Percentiles rank a stretch among this genome's conserved stretches.
phyloP scores from a whole-genome alignment of 2,329 filamentous ascomycete species.

The Pseudogymnoascus sp. region DNA sequence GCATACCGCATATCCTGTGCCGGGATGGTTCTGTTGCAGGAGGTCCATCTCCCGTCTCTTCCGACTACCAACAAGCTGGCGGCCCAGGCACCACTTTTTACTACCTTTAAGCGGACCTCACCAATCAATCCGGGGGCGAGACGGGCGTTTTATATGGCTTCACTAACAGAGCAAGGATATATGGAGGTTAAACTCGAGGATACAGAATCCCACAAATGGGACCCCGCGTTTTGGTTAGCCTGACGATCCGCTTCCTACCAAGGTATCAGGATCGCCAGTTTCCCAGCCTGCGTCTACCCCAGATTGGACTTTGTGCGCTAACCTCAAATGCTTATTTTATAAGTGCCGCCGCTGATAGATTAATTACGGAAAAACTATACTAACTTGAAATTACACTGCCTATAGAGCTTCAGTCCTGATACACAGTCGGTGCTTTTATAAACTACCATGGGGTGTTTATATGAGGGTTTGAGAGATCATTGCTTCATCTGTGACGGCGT shows the following conservation, averaged over 20 bases:
- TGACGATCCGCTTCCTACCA: not conserved
- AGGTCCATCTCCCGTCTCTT: not conserved
- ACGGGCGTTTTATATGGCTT: not conserved
- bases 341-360: conserved; percentile 6
- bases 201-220: conserved; percentile 8
- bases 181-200: not conserved
- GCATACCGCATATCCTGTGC: not conserved
- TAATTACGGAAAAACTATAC: conserved; percentile 8
- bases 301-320: not conserved
- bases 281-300: not conserved
- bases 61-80: not conserved
- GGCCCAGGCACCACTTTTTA: not conserved
- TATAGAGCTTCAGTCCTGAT: not conserved
- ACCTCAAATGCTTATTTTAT: not conserved
- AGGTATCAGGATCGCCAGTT: conserved; percentile 2
- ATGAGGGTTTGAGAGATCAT: not conserved
- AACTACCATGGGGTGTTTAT: not conserved
- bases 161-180: not conserved
- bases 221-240: conserved; percentile 1
- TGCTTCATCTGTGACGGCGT: not conserved
- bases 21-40: not conserved
- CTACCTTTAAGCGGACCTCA: not conserved
- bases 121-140: not conserved
- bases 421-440: conserved; percentile 5
- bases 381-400: not conserved